A percentile compares a stretch with the other conserved stretches of the same genome.
phyloP scores from a whole-genome alignment of 2,329 filamentous ascomycete genomes.

The Orbilia javanica region DNA sequence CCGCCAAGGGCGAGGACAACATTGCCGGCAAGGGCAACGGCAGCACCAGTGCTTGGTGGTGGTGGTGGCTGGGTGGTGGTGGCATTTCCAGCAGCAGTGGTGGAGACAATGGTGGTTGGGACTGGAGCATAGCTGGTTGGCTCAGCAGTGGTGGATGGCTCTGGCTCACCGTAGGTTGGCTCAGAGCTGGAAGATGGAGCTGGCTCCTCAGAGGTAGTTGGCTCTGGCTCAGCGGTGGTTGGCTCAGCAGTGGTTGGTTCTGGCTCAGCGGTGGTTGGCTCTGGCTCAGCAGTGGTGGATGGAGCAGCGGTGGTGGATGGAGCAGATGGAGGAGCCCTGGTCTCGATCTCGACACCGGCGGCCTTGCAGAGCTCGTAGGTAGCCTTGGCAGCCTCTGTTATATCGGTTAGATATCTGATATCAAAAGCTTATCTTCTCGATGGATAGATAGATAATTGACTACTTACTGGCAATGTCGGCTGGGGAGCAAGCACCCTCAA shows the following conservation, averaged over 20 bases:
- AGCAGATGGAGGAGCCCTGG: constrained; percentile 21
- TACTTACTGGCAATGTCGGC: constrained; percentile 59
- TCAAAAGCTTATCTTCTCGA: not conserved
- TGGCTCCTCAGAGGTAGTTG: constrained; percentile 18
- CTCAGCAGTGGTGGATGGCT: constrained; percentile 23
- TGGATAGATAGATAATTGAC: not conserved
- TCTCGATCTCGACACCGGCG: constrained; percentile 59
- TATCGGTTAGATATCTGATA: constrained; percentile 44
- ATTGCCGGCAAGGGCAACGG: constrained; percentile 42
- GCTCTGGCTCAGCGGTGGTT: constrained; percentile 22
- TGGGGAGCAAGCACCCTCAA: constrained; percentile 34
- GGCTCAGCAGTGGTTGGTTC: constrained; percentile 18
- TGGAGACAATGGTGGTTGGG: constrained; percentile 35
- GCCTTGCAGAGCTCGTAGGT: constrained; percentile 56
- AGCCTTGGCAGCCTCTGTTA: constrained; percentile 59
- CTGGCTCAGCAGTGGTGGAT: constrained; percentile 25
- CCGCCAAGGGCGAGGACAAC: constrained; percentile 52
- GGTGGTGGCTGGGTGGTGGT: constrained; percentile 36
- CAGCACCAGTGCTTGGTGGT: constrained; percentile 44
- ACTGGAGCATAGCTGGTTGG: constrained; percentile 33
- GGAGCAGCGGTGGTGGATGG: constrained; percentile 16
- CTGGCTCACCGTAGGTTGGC: constrained; percentile 18
- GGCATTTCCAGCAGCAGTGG: constrained; percentile 31
- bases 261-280: constrained; percentile 13
- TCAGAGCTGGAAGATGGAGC: constrained; percentile 29